Base-by-base conservation (phyloP, 2,329 filamentous ascomycete species). In the Curvularia eragrostidis region DNA sequence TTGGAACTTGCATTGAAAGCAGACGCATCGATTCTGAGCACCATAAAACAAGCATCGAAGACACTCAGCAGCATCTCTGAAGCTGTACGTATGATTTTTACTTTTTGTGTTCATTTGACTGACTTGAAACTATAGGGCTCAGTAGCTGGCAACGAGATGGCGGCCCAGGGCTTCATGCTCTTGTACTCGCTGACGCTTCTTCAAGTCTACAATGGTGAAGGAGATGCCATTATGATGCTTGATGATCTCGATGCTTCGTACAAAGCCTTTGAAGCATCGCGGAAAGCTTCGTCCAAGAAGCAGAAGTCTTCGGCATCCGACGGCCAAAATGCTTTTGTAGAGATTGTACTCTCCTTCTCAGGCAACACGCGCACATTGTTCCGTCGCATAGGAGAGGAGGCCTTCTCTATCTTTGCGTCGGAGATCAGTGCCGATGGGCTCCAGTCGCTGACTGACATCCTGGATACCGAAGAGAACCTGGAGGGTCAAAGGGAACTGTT, bases 401-500 rank as follows among this genome's bases (percentile, higher is more conserved):
- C 96, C 0, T 98, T 98, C 73, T 85, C 89, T 23, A 87, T 89
- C 1, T 97, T 97, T 73, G 89, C 91, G 3, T 79, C 85, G 13
- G 86, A 91, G 53, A 85, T 98, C 58, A 92, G 89, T 0, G 81
- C 83, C 5, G 86, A 89, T 54, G 91, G 91, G 0, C 78, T 98
- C 53, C 85, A 89, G 56, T 86, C 85, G 12, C 75, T 89, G 72
- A 80, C 83, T 0, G 86, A 91, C 62, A 88, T 96, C 2, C 81
- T 99, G 13, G 83, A 86, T 51, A 89, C 90, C 0, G 89, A 90
- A 56, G 95, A 98, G 76, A 96, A 86, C 68, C 81, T 90, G 34
- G 87, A 89, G 66, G 95, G 95, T 0, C 92, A 97, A 68, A 87
- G 92, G 70, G 89, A 93, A 63, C 83, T 99, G 18, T 99, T 98